These are phyloP conservation scores for Exophiala phaeomuriformis DNA, from an alignment of 2,329 filamentous ascomycete species.

Conservation along the genomic window DNA sequence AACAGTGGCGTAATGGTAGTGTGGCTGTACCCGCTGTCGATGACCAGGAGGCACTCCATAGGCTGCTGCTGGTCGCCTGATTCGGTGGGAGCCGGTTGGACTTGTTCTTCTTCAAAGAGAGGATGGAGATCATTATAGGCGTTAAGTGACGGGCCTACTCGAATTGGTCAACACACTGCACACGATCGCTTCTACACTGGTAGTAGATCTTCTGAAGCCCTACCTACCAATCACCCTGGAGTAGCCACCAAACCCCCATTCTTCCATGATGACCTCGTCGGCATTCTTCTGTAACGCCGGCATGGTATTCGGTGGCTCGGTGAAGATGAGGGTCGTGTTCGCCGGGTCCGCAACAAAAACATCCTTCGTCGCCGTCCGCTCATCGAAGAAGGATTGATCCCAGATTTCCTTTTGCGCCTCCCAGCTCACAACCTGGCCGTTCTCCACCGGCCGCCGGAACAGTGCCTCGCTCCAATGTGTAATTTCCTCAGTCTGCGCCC, in stretches of 20 bases:
- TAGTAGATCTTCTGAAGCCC: background rate
- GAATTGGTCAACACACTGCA: constrained; percentile 1
- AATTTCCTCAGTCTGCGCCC: constrained; percentile 68
- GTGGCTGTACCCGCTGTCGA: constrained; percentile 89
- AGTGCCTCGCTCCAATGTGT: constrained; percentile 82
- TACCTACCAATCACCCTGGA: constrained; percentile 63
- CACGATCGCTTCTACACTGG: background rate
- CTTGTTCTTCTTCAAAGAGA: constrained; percentile 55
- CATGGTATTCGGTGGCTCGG: constrained; percentile 78
- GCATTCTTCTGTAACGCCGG: constrained; percentile 77
- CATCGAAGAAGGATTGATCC: constrained; percentile 78
- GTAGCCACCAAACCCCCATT: constrained; percentile 87
- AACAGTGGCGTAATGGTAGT: constrained; percentile 85
- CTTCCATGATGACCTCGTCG: constrained; percentile 95
- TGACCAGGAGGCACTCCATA: constrained; percentile 77
- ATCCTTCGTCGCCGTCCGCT: constrained; percentile 53
- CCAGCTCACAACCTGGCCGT: constrained; percentile 94
- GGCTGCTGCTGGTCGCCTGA: constrained; percentile 32
- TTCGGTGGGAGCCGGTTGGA: constrained; percentile 35
- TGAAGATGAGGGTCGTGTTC: constrained; percentile 75
- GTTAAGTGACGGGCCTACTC: constrained; percentile 62
- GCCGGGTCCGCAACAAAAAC: constrained; percentile 52
- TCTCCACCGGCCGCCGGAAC: constrained; percentile 85
- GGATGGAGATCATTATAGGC: constrained; percentile 71
- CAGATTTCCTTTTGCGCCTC: constrained; percentile 92